These are phyloP conservation scores for Sparassis latifolia DNA, from an alignment of 1,284 basidiomycete genomes.

Conservation along the genomic window DNA sequence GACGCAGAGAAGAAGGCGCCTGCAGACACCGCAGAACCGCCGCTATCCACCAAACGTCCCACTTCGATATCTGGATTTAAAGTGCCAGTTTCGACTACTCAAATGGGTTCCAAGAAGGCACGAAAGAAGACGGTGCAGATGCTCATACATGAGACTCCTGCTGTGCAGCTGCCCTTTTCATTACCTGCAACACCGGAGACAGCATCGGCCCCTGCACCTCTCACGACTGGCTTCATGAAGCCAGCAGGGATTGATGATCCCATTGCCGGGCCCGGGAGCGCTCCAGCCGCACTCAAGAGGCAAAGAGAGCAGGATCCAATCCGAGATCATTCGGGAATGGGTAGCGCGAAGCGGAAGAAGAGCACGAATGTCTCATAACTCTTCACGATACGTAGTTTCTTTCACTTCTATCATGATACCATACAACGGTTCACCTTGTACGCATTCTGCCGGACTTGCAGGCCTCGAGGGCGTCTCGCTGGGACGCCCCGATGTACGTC, in stretches of 20 bases:
- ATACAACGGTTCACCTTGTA: too few species aligned
- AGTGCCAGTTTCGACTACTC: slow-evolving; percentile 13
- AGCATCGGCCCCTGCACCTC: slow-evolving; percentile 21
- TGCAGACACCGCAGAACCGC: background rate
- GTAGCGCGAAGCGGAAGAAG: slow-evolving; percentile 17
- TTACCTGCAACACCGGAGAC: slow-evolving; percentile 33
- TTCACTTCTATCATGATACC: too few species aligned
- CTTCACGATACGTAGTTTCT: too few species aligned
- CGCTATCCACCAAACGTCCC: slow-evolving; percentile 10
- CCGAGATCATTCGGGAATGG: slow-evolving; percentile 1
- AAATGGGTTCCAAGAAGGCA: slow-evolving; percentile 18
- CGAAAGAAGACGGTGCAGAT: slow-evolving; percentile 40
- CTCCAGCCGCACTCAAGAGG: slow-evolving; percentile 12
- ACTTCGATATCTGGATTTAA: slow-evolving; percentile 27
- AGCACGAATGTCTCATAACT: slow-evolving; percentile 3
- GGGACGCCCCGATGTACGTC: too few species aligned
- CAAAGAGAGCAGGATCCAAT: slow-evolving; percentile 12
- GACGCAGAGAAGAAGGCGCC: slow-evolving; percentile 1
- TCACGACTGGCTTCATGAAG: slow-evolving; percentile 37
- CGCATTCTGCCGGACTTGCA: too few species aligned
- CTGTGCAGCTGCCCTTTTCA: slow-evolving; percentile 14
- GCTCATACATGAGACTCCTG: slow-evolving; percentile 42
- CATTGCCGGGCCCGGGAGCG: slow-evolving; percentile 1
- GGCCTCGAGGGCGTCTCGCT: too few species aligned
- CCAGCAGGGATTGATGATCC: slow-evolving; percentile 52